Percentiles rank a stretch among this genome's conserved stretches.
Conservation (phyloP, 2,329 filamentous ascomycete species). For the Grosmannia clavigera region DNA sequence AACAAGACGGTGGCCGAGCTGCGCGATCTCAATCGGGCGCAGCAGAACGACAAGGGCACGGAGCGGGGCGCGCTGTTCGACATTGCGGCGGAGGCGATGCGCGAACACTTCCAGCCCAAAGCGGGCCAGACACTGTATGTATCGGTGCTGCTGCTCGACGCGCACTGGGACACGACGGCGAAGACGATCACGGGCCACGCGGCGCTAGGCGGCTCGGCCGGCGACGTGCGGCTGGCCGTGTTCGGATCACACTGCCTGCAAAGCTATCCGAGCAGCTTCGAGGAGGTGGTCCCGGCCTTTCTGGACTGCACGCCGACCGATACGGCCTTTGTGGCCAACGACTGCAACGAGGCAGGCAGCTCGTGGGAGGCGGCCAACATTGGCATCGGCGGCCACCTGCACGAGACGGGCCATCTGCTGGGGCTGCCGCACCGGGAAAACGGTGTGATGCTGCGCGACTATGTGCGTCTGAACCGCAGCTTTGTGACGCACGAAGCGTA, state of each 20-base stretch:
- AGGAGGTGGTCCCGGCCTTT: conserved; percentile 83
- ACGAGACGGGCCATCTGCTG: conserved; percentile 81
- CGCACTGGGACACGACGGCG: conserved; percentile 67
- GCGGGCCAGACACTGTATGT: conserved; percentile 80
- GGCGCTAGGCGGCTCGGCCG: conserved; percentile 62
- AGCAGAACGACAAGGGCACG: conserved; percentile 59
- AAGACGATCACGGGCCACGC: conserved; percentile 70
- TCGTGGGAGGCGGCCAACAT: conserved; percentile 95
- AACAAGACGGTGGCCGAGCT: conserved; percentile 80
- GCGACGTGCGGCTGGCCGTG: conserved; percentile 69
- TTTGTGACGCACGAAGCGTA: conserved; percentile 75
- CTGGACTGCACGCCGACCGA: conserved; percentile 85
- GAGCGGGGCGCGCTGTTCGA: conserved; percentile 62
- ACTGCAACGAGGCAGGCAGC: conserved; percentile 75
- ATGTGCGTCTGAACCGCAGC: conserved; percentile 69
- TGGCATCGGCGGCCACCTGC: conserved; percentile 84
- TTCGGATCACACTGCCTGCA: conserved; percentile 90
- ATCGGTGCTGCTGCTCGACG: conserved; percentile 73
- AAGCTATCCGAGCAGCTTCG: conserved; percentile 77
- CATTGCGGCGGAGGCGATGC: conserved; percentile 68
- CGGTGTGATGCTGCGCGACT: conserved; percentile 88
- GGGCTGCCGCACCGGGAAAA: conserved; percentile 81
- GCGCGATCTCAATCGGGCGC: conserved; percentile 61
- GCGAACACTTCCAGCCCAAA: conserved; percentile 59
- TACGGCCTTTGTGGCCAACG: conserved; percentile 66